These are phyloP conservation scores for Penicillium thymicola DNA, from an alignment of 2,329 filamentous ascomycete genomes.

Conservation along the genomic window DNA sequence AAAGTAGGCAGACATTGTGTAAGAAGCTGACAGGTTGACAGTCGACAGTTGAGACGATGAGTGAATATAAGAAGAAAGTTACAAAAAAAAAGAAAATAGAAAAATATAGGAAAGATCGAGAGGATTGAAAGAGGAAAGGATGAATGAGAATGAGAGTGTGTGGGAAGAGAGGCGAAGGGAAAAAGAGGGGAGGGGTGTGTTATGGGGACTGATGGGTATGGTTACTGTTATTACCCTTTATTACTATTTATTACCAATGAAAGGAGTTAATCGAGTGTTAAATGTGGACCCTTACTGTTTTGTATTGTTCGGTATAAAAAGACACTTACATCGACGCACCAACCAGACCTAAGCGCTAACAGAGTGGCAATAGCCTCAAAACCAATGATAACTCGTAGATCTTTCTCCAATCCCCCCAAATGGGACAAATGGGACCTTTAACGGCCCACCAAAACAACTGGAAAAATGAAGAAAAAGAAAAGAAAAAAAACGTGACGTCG, in stretches of 20 bases:
- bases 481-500: conserved; percentile 23
- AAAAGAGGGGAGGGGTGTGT: conserved; percentile 33
- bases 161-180: conserved; percentile 21
- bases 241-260: neutral
- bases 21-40: conserved; percentile 27
- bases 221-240: neutral
- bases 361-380: conserved; percentile 9
- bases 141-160: conserved; percentile 16
- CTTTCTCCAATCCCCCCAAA: neutral
- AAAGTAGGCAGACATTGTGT: conserved; percentile 48
- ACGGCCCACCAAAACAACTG: conserved; percentile 8
- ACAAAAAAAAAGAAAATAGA: conserved; percentile 21
- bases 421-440: neutral
- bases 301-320: neutral
- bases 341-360: conserved; percentile 8
- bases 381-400: neutral
- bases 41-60: conserved; percentile 18
- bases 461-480: too few relatives aligned
- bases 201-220: conserved; percentile 21
- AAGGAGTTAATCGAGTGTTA: neutral
- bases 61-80: conserved; percentile 22
- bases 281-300: neutral
- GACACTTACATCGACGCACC: conserved; percentile 12
- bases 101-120: conserved; percentile 21
- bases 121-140: conserved; percentile 16